Evolutionary conservation across 148 eudicot species (phyloP).

Genomic region (Rhododendron williamsianum): DNA sequence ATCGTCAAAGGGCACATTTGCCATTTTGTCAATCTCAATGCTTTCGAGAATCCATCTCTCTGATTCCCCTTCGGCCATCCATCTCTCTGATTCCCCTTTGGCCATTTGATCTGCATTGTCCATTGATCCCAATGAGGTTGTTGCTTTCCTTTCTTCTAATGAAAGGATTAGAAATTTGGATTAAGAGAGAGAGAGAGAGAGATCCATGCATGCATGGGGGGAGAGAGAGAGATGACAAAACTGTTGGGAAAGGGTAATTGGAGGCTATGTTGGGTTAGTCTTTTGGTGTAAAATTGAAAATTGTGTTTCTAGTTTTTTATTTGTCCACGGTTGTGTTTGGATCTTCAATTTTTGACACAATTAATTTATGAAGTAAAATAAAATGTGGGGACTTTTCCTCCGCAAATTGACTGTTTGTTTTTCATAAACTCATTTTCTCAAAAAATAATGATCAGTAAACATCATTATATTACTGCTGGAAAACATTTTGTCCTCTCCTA

Average conservation of each 20-base stretch:
- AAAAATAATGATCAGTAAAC: background rate
- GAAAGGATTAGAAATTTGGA: background rate
- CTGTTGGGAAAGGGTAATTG: background rate
- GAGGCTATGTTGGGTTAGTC: background rate
- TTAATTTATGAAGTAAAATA: background rate
- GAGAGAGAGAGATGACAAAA: background rate
- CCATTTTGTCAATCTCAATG: conserved; percentile 17
- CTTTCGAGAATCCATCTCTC: conserved; percentile 34
- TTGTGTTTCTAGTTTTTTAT: background rate
- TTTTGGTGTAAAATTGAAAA: background rate
- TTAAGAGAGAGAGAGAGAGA: background rate
- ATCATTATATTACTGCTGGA: background rate
- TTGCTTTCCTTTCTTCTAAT: background rate
- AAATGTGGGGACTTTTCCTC: background rate
- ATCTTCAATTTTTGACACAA: background rate
- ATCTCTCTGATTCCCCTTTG: conserved; percentile 26
- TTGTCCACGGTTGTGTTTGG: background rate
- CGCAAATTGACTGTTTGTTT: background rate
- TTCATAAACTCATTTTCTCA: background rate
- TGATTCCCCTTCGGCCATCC: conserved; percentile 23
- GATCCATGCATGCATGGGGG: background rate
- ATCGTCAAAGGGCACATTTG: conserved; percentile 1
- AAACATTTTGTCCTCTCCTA: background rate
- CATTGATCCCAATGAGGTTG: background rate
- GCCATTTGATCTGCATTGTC: background rate